These are phyloP conservation scores for Lactarius evosmus DNA, from an alignment of 768 basidiomycete genomes.

Conservation along the genomic window DNA sequence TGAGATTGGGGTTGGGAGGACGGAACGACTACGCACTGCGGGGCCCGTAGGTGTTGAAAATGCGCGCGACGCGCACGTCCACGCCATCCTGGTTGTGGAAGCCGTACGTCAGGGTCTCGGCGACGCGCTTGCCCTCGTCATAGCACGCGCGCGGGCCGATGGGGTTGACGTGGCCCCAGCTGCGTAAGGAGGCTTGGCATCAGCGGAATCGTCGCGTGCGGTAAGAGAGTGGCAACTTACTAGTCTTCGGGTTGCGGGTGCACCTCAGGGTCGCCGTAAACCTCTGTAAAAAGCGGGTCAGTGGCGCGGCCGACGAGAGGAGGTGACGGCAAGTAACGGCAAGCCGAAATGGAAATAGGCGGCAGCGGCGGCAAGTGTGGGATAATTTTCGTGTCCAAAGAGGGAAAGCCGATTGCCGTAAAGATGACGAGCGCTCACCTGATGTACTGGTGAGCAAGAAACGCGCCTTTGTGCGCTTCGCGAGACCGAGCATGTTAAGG, in stretches of 20 bases:
- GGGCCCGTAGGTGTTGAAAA: slow-evolving; percentile 94
- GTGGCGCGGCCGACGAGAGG: not conserved
- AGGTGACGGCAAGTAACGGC: too few relatives aligned
- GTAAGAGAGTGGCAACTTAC: slow-evolving; percentile 44
- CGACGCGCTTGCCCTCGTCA: slow-evolving; percentile 98
- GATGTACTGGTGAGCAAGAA: slow-evolving; percentile 97
- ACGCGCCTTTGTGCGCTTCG: slow-evolving; percentile 94
- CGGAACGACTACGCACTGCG: slow-evolving; percentile 51
- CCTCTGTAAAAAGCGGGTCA: slow-evolving; percentile 51
- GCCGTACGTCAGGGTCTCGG: slow-evolving; percentile 96
- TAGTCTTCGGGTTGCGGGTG: slow-evolving; percentile 97
- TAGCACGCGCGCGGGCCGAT: slow-evolving; percentile 99
- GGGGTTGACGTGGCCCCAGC: slow-evolving; percentile 98
- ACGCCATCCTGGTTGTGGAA: slow-evolving; percentile 94
- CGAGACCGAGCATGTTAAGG: slow-evolving; percentile 96
- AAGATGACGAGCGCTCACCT: slow-evolving; percentile 46
- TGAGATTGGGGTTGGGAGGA: too few relatives aligned
- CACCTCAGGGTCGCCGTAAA: slow-evolving; percentile 97
- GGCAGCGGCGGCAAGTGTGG: not conserved
- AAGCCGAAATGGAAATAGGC: not conserved
- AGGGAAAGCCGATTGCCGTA: not conserved
- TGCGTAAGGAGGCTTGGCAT: slow-evolving; percentile 35
- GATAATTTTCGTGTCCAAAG: slow-evolving; percentile 1
- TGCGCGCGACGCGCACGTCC: slow-evolving; percentile 94
- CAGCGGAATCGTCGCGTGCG: slow-evolving; percentile 24